Percentiles rank a stretch among this genome's conserved stretches.
These are phyloP conservation scores for Thyridium curvatum DNA, from an alignment of 2,329 filamentous ascomycete species.

Conservation along the genomic window DNA sequence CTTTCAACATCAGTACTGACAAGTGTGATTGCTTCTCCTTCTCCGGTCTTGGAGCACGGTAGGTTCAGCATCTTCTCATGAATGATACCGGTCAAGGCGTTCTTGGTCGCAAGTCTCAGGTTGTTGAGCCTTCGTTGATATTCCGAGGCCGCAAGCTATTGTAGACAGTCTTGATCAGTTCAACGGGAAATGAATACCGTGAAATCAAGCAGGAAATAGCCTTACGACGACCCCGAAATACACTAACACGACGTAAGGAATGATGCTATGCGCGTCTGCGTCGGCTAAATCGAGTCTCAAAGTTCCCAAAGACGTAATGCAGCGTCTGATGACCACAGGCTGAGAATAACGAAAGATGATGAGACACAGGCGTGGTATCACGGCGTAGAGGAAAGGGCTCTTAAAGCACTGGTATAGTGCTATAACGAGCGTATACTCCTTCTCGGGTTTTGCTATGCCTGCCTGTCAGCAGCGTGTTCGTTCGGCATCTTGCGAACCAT, in stretches of 20 bases:
- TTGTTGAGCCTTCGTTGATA: slow-evolving; percentile 14
- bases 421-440: slow-evolving; percentile 17
- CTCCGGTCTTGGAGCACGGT: slow-evolving; percentile 13
- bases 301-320: slow-evolving; percentile 19
- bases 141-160: slow-evolving; percentile 10
- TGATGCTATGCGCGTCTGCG: too few species aligned
- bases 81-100: slow-evolving; percentile 12
- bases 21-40: slow-evolving; percentile 27
- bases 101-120: slow-evolving; percentile 13
- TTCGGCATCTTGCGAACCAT: too few species aligned
- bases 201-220: neutral
- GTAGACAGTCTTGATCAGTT: neutral
- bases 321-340: slow-evolving; percentile 28
- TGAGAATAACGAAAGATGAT: slow-evolving; percentile 33
- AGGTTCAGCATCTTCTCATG: slow-evolving; percentile 6
- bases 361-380: slow-evolving; percentile 28
- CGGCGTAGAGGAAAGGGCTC: slow-evolving; percentile 18
- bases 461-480: too few species aligned
- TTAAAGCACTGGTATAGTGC: slow-evolving; percentile 21
- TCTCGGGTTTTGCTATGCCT: slow-evolving; percentile 17
- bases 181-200: neutral
- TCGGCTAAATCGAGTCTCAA: slow-evolving; percentile 22
- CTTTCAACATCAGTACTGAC: slow-evolving; percentile 33
- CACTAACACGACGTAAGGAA: slow-evolving; percentile 20
- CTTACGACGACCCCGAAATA: slow-evolving; percentile 31